Percentiles rank a stretch among this genome's conserved stretches.
These are phyloP conservation scores for Xylaria intraflava DNA, from an alignment of 495 filamentous ascomycete genomes.

Conservation along the genomic window DNA sequence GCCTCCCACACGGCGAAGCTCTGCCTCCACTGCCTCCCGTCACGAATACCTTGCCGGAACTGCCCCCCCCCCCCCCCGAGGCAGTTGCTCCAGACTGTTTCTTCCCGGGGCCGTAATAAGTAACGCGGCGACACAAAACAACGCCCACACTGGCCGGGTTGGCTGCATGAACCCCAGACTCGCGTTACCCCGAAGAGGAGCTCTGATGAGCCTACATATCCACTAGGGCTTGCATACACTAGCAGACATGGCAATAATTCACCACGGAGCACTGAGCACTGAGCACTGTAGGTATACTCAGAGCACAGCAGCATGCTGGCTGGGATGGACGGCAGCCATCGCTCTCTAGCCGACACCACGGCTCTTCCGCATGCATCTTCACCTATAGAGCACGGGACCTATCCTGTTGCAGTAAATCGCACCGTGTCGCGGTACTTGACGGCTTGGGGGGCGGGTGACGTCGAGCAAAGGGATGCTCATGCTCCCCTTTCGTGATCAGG, in stretches of 20 bases:
- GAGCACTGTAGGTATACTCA: too few species aligned
- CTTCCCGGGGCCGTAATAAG: not conserved
- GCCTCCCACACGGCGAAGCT: too few species aligned
- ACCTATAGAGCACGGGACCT: not conserved
- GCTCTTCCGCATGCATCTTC: not conserved
- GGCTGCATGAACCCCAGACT: constrained; percentile 13
- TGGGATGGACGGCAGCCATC: not conserved
- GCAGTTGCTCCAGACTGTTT: not conserved
- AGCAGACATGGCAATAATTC: too few species aligned
- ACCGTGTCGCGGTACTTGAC: not conserved
- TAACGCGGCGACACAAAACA: constrained; percentile 8
- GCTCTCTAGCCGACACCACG: not conserved
- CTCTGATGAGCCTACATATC: not conserved
- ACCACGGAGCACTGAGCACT: too few species aligned
- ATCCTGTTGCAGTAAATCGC: not conserved
- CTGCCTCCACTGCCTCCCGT: too few species aligned
- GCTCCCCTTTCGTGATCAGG: not conserved
- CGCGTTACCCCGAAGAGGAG: not conserved
- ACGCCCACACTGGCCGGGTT: constrained; percentile 8
- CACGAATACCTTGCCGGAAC: not conserved
- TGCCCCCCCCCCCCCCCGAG: constrained; percentile 1
- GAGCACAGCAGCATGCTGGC: too few species aligned
- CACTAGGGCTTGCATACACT: too few species aligned
- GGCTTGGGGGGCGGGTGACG: not conserved
- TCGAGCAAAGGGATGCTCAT: not conserved